These are phyloP conservation scores for Telfairia occidentalis DNA, from an alignment of 331 rosid species.

Conservation along the genomic window DNA sequence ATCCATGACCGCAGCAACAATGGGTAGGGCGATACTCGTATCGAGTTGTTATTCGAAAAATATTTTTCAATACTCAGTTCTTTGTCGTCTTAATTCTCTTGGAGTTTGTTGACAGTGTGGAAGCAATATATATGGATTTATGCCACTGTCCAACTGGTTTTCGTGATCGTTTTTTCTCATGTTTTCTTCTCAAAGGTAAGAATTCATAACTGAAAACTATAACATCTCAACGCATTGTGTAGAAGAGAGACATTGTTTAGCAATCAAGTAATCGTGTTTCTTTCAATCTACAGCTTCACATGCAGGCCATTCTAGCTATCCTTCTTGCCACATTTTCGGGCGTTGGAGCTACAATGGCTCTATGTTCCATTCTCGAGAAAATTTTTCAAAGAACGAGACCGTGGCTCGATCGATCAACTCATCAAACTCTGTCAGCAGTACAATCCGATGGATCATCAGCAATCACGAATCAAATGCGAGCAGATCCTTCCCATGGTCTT, in stretches of 20 bases:
- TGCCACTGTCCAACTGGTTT: conserved; percentile 43
- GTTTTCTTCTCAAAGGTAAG: conserved; percentile 59
- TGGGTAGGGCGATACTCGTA: conserved; percentile 35
- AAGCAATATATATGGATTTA: conserved; percentile 68
- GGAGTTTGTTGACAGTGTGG: conserved; percentile 33
- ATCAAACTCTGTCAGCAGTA: neutral
- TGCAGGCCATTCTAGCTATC: conserved; percentile 50
- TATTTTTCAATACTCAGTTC: neutral
- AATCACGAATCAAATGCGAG: neutral
- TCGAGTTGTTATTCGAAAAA: neutral
- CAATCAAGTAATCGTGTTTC: neutral
- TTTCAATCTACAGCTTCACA: conserved; percentile 38
- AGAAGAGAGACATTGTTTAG: neutral
- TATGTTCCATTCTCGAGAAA: conserved; percentile 35
- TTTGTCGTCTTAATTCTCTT: conserved; percentile 13
- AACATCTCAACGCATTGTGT: neutral
- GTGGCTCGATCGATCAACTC: conserved; percentile 24
- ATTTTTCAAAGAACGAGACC: conserved; percentile 30
- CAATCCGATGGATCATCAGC: conserved; percentile 10
- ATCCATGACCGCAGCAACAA: conserved; percentile 67
- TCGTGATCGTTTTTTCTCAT: conserved; percentile 52
- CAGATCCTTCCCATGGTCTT: neutral
- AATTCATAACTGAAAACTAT: neutral
- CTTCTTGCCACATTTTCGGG: conserved; percentile 63
- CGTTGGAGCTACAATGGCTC: conserved; percentile 57